phyloP scores from a whole-genome alignment of 2,329 filamentous ascomycete species.

The Pyrenophora graminea region DNA sequence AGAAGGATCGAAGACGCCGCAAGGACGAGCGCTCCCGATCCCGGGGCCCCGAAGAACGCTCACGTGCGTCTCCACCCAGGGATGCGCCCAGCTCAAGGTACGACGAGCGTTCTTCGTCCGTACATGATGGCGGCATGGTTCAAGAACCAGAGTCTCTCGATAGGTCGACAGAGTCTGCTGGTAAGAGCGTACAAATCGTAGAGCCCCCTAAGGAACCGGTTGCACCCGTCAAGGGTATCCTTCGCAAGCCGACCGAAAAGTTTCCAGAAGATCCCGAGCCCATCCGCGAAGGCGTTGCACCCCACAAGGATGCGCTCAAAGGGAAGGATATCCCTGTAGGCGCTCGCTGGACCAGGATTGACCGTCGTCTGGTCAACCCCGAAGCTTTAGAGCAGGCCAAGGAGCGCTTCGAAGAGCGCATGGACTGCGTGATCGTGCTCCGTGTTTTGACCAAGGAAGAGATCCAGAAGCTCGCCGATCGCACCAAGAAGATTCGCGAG shows the following conservation, averaged over 20 bases:
- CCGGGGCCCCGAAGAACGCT: conserved; percentile 32
- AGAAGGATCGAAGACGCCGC: conserved; percentile 40
- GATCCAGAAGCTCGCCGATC: conserved; percentile 82
- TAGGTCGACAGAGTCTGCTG: conserved; percentile 22
- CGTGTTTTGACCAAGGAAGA: conserved; percentile 86
- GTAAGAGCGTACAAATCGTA: conserved; percentile 61
- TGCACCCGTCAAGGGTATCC: conserved; percentile 72
- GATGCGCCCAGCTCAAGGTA: conserved; percentile 33
- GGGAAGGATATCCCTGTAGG: conserved; percentile 69
- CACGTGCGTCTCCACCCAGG: conserved; percentile 29
- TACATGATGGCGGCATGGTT: conserved; percentile 37
- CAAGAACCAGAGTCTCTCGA: conserved; percentile 42
- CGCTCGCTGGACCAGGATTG: conserved; percentile 92
- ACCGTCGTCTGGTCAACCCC: conserved; percentile 83
- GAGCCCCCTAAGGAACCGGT: conserved; percentile 72
- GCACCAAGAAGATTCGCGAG: conserved; percentile 77
- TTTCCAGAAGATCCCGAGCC: conserved; percentile 88
- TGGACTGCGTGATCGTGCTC: conserved; percentile 91
- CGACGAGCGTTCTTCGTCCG: conserved; percentile 35
- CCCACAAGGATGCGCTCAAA: conserved; percentile 84
- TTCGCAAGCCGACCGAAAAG: conserved; percentile 78
- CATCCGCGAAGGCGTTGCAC: conserved; percentile 85
- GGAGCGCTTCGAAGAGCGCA: conserved; percentile 88
- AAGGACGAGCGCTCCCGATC: conserved; percentile 41
- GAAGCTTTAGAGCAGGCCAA: conserved; percentile 84